Percentiles rank a stretch among this genome's conserved stretches.
phyloP scores from a whole-genome alignment of 2,329 filamentous ascomycete species.

The Talaromyces sp. region DNA sequence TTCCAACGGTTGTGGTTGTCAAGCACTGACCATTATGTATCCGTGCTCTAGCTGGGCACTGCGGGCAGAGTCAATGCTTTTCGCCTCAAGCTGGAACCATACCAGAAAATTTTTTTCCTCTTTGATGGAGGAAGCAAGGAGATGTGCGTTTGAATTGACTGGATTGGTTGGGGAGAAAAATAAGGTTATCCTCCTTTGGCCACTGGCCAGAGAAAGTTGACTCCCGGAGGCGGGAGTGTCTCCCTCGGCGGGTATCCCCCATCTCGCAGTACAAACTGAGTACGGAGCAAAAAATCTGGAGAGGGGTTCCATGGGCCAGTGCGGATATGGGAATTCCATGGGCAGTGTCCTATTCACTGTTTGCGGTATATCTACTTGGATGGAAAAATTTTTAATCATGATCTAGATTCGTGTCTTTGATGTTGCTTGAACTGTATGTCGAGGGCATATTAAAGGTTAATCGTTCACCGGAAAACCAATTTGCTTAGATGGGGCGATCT shows the following conservation, averaged over 20 bases:
- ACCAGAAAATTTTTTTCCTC: background rate
- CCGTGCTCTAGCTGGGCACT: background rate
- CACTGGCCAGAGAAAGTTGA: background rate
- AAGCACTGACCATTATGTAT: slow-evolving; percentile 8
- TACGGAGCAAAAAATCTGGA: background rate
- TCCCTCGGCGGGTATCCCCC: background rate
- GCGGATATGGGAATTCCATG: background rate
- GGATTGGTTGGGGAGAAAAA: background rate
- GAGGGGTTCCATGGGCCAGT: background rate
- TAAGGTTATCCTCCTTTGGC: background rate
- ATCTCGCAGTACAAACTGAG: background rate
- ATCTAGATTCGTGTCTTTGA: slow-evolving; percentile 2
- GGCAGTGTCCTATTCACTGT: background rate
- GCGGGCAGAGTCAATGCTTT: background rate
- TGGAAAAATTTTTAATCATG: background rate
- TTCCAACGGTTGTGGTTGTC: background rate
- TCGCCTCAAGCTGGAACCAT: background rate
- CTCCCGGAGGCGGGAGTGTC: background rate
- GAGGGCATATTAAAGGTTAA: background rate
- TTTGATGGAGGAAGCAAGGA: background rate
- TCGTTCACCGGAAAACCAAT: background rate
- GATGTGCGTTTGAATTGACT: background rate
- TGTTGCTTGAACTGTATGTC: background rate
- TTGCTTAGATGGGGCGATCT: background rate
- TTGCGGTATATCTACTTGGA: background rate